Evolutionary conservation across 371 early-diverging fungal genomes (phyloP).

Genomic region (Circinella umbellata): DNA sequence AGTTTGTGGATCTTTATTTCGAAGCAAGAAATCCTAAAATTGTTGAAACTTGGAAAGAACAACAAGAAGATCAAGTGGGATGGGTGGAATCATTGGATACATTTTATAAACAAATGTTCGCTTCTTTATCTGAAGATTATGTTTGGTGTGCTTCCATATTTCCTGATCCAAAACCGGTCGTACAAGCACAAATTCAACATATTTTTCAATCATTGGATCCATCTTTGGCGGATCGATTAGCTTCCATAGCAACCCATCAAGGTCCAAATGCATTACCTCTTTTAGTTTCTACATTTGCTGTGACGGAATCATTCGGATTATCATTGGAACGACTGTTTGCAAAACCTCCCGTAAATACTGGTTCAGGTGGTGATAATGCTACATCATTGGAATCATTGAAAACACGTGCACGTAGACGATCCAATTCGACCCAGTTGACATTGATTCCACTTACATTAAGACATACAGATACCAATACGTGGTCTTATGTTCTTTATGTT

Average conservation of each 20-base stretch:
- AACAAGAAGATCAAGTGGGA: slow-evolving; percentile 13
- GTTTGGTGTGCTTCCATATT: slow-evolving; percentile 69
- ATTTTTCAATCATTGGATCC: slow-evolving; percentile 64
- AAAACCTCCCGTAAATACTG: slow-evolving; percentile 45
- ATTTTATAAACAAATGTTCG: slow-evolving; percentile 55
- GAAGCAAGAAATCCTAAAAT: slow-evolving; percentile 37
- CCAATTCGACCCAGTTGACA: slow-evolving; percentile 19
- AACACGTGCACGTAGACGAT: slow-evolving; percentile 21
- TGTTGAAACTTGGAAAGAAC: slow-evolving; percentile 15
- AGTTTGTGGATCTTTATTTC: slow-evolving; percentile 66
- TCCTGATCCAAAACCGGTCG: slow-evolving; percentile 53
- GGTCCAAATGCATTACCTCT: slow-evolving; percentile 47
- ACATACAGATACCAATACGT: slow-evolving; percentile 43
- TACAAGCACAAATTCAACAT: slow-evolving; percentile 59
- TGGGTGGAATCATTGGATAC: slow-evolving; percentile 40
- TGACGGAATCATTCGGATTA: slow-evolving; percentile 58
- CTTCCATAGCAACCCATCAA: slow-evolving; percentile 28
- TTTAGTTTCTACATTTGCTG: slow-evolving; percentile 43
- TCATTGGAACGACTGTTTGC: slow-evolving; percentile 57
- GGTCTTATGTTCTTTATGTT: slow-evolving; percentile 63
- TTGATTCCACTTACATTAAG: slow-evolving; percentile 28
- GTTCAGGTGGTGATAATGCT: slow-evolving; percentile 19
- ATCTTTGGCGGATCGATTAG: slow-evolving; percentile 42
- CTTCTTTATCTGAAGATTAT: slow-evolving; percentile 61
- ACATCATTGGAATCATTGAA: slow-evolving; percentile 23